Evolutionary conservation across 78 protist species (phyloP), one percentile per base, ranked within the genome.

Genomic region (Polysphondylium violaceum): DNA sequence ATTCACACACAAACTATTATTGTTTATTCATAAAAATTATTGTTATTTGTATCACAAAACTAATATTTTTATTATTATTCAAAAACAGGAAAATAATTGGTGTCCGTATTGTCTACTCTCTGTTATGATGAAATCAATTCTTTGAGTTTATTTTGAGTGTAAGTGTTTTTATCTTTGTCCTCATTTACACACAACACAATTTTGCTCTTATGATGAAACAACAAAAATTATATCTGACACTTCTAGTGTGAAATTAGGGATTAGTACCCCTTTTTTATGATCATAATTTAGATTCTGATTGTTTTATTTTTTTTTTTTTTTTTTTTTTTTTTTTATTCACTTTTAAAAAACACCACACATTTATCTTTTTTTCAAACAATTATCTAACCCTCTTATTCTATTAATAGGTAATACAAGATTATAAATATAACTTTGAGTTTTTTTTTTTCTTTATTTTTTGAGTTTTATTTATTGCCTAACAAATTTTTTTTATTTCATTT

Each of bases 181-280:
- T 16, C 36, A 56, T 14, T 14, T 47, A n/a, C 21, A 14, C 7
- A 56, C 6, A 4, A 14, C 7, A 56, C 8, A 14, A 17, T 60
- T 16, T 60, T 29, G 23, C 7, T 60, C 7, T 5, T 3, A 60
- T 60, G 40, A 60, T 60, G 68, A 60, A 27, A 29, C 5, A 60
- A 29, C 23, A 60, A 29, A 12, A 60, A 56, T 29, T 27, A 60
- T 60, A 27, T 60, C 68, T 60, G 68, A 60, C 68, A 60, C 68
- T 60, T 60, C 68, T 60, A 60, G 68, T 16, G 68, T 60, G 68
- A 60, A 60, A 4, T 4, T 47, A n/a, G 19, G 61, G 14, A 56
- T 56, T 56, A 56, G 61, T 56, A 56, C 61, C 14, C 61, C 29
- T 4, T 29, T 3, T 60, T 60, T 60, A n/a, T 47, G 68, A 60